These are phyloP conservation scores for Rhynchosporium agropyri DNA, from an alignment of 2,329 filamentous ascomycete genomes.

Conservation along the genomic window DNA sequence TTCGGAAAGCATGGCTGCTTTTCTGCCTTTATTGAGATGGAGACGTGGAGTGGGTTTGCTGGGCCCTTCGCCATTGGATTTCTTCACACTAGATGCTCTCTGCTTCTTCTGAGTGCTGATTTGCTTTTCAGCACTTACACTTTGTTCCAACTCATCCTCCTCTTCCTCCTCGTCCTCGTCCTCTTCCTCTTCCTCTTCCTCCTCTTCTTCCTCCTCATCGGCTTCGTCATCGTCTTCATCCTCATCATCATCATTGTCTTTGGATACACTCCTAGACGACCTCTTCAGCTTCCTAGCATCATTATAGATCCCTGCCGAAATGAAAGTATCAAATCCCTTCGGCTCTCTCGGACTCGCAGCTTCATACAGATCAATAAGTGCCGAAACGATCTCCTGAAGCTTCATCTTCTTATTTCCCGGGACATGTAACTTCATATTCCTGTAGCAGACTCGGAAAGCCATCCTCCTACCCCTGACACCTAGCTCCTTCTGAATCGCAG, in stretches of 20 bases:
- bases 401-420: conserved; percentile 37
- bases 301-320: neutral
- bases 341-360: conserved; percentile 33
- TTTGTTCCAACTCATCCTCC: neutral
- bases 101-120: conserved; percentile 6
- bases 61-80: conserved; percentile 8
- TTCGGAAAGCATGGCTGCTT: conserved; percentile 15
- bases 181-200: neutral
- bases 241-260: neutral
- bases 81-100: conserved; percentile 2
- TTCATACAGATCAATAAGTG: conserved; percentile 37
- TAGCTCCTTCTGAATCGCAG: conserved; percentile 48
- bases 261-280: neutral
- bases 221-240: conserved; percentile 8
- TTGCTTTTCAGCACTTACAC: too few species aligned
- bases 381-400: conserved; percentile 36
- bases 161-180: conserved; percentile 13
- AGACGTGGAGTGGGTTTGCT: conserved; percentile 9
- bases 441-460: conserved; percentile 38
- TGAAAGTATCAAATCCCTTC: conserved; percentile 16
- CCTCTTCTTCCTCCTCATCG: neutral
- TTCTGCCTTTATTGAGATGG: conserved; percentile 2
- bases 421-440: conserved; percentile 37
- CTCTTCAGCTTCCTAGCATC: conserved; percentile 2
- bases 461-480: conserved; percentile 44